Evolutionary conservation across 495 filamentous ascomycete species (phyloP).

Genomic region (Penicillium desertorum): DNA sequence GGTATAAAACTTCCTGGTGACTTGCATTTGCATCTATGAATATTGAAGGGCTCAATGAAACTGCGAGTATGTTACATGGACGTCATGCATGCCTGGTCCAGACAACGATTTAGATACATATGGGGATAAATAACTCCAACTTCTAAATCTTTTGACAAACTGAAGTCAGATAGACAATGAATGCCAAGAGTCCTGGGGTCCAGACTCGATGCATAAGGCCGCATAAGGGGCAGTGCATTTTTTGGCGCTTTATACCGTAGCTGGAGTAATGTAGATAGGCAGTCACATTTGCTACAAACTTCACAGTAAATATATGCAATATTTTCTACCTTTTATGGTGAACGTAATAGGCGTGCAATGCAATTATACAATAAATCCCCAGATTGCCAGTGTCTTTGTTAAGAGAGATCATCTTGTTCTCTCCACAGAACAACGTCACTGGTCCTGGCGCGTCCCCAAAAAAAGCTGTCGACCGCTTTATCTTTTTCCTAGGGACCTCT

Average conservation of each 20-base stretch:
- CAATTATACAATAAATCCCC: neutral
- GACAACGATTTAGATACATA: slow-evolving; percentile 9
- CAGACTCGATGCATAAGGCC: slow-evolving; percentile 3
- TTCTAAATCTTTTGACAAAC: neutral
- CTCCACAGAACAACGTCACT: slow-evolving; percentile 33
- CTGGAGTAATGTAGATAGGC: neutral
- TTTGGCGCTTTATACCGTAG: neutral
- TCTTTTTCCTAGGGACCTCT: neutral
- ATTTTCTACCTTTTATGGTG: neutral
- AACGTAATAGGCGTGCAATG: neutral
- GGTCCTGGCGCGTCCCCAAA: slow-evolving; percentile 27
- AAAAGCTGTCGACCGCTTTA: slow-evolving; percentile 31
- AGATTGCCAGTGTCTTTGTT: slow-evolving; percentile 5
- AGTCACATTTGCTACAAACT: neutral
- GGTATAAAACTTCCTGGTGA: neutral
- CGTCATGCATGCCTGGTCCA: slow-evolving; percentile 20
- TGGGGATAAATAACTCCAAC: neutral
- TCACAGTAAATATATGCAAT: neutral
- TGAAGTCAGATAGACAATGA: neutral
- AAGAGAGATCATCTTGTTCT: neutral
- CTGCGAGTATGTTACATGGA: slow-evolving; percentile 12
- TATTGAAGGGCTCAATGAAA: slow-evolving; percentile 4
- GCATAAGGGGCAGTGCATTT: slow-evolving; percentile 8
- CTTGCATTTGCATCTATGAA: neutral
- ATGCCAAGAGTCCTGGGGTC: neutral